These are phyloP conservation scores for Coprinopsis sp. DNA, from an alignment of 768 basidiomycete species.

Conservation along the genomic window DNA sequence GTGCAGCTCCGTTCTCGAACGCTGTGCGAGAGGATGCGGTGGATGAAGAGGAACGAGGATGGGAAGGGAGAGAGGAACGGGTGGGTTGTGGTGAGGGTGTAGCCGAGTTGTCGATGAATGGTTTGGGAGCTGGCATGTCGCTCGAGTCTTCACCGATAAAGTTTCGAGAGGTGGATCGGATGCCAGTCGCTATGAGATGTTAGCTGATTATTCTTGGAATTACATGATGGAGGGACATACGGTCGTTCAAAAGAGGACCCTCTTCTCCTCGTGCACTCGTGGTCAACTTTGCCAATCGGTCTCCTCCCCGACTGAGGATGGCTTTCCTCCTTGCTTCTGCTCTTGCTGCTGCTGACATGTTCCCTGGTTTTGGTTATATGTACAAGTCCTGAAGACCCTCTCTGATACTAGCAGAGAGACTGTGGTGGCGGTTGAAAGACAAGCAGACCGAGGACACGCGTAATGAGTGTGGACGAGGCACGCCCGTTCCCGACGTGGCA, in stretches of 20 bases:
- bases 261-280: constrained; percentile 70
- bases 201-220: constrained; percentile 8
- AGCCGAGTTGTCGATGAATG: too few relatives aligned
- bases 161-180: constrained; percentile 24
- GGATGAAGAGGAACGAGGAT: constrained; percentile 13
- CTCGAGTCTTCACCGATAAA: constrained; percentile 45
- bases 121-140: constrained; percentile 35
- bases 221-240: constrained; percentile 25
- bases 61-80: constrained; percentile 9
- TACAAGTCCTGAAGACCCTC: too few relatives aligned
- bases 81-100: constrained; percentile 9
- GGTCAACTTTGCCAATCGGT: constrained; percentile 76
- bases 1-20: constrained; percentile 19
- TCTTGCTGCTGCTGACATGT: constrained; percentile 48
- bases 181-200: constrained; percentile 38
- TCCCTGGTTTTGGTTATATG: neutral
- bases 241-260: constrained; percentile 48
- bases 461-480: neutral
- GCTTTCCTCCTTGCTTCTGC: constrained; percentile 78
- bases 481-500: constrained; percentile 5
- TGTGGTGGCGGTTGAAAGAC: neutral
- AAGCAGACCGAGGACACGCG: constrained; percentile 2
- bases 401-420: too few relatives aligned
- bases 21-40: constrained; percentile 18
- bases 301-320: constrained; percentile 64